phyloP scores from a whole-genome alignment of 352 stramenopile genomes.

The Globisporangium rhizosaccharum region DNA sequence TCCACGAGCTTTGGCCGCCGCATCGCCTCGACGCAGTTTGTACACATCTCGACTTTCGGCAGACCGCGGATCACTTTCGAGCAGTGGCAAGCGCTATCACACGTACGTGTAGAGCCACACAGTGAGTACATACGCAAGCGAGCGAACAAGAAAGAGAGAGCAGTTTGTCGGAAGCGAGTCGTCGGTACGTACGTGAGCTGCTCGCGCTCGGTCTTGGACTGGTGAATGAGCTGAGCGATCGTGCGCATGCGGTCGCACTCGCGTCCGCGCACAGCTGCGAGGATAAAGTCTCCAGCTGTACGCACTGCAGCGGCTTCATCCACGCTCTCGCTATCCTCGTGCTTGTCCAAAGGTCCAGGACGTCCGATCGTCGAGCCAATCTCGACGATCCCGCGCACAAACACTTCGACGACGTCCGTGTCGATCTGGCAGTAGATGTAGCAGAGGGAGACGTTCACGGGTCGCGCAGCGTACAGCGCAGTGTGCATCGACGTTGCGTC shows the following conservation, averaged over 20 bases:
- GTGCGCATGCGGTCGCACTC: conserved; percentile 49
- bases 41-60: conserved; percentile 58
- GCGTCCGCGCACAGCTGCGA: conserved; percentile 32
- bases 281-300: conserved; percentile 28
- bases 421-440: conserved; percentile 53
- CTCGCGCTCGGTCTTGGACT: conserved; percentile 49
- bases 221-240: conserved; percentile 44
- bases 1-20: conserved; percentile 42
- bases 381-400: conserved; percentile 55
- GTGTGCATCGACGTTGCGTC: conserved; percentile 6
- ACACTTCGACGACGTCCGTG: conserved; percentile 41
- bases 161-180: too few relatives aligned
- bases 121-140: too few relatives aligned
- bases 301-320: conserved; percentile 12
- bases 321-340: conserved; percentile 1
- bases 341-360: too few relatives aligned
- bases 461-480: conserved; percentile 10
- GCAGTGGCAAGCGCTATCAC: conserved; percentile 41
- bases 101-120: not conserved
- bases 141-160: too few relatives aligned
- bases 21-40: conserved; percentile 44
- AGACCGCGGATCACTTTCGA: conserved; percentile 41
- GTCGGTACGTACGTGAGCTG: conserved; percentile 32
- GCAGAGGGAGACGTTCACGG: conserved; percentile 51
- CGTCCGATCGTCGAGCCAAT: conserved; percentile 8